Conservation (phyloP, 2,329 filamentous ascomycete species). For the Thielaviopsis ethacetica region DNA sequence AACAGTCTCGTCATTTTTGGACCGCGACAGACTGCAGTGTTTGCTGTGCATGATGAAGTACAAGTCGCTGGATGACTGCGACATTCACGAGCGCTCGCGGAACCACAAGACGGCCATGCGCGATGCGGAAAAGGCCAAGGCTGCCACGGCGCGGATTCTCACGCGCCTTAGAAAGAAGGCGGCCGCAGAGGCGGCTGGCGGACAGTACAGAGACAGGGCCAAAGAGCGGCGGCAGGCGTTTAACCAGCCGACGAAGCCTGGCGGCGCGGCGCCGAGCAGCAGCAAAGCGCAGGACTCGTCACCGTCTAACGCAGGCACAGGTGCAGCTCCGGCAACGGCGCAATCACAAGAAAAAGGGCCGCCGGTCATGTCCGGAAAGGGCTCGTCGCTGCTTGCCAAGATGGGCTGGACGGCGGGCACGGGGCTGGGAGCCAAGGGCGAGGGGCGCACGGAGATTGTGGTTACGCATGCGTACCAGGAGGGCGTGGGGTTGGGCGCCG, state of each 20-base stretch:
- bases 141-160: constrained; percentile 26
- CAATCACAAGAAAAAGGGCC: not conserved
- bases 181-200: constrained; percentile 12
- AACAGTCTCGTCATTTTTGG: constrained; percentile 35
- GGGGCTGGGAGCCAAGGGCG: constrained; percentile 46
- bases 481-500: constrained; percentile 53
- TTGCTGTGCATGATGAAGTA: constrained; percentile 31
- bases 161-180: constrained; percentile 16
- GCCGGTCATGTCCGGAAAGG: constrained; percentile 32
- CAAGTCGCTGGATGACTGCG: constrained; percentile 26
- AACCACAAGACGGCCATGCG: constrained; percentile 26
- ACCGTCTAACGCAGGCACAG: constrained; percentile 17
- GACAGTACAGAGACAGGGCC: constrained; percentile 48
- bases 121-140: constrained; percentile 30
- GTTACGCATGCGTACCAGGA: constrained; percentile 48
- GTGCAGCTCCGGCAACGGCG: constrained; percentile 7
- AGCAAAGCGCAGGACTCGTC: constrained; percentile 12
- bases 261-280: constrained; percentile 13
- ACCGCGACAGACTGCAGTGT: constrained; percentile 32
- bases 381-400: constrained; percentile 51
- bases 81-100: constrained; percentile 26
- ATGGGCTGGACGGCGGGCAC: constrained; percentile 55
- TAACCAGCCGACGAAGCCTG: constrained; percentile 41
- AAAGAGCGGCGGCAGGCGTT: constrained; percentile 48
- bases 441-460: constrained; percentile 47